phyloP scores from a whole-genome alignment of 192 early-diverging fungal species.

The Hyaloraphidium curvatum region DNA sequence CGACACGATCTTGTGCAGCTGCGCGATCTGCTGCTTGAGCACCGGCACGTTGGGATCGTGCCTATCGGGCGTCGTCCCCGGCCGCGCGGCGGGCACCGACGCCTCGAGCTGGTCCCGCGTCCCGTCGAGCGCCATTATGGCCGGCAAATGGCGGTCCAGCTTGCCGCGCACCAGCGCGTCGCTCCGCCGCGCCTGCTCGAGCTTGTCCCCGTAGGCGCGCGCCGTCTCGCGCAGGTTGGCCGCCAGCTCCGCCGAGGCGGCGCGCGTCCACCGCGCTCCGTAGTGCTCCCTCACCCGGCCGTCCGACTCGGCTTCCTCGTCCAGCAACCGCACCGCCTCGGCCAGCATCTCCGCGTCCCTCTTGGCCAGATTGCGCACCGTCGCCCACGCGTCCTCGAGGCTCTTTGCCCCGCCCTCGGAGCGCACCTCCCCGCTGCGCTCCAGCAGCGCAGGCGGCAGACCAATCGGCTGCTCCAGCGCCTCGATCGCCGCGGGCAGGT shows the following conservation, averaged over 20 bases:
- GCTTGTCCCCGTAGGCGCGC: slow-evolving; percentile 27
- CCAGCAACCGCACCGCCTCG: neutral
- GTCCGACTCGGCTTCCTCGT: neutral
- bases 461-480: slow-evolving; percentile 55
- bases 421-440: slow-evolving; percentile 43
- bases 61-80: slow-evolving; percentile 27
- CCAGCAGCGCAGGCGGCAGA: slow-evolving; percentile 45
- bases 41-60: slow-evolving; percentile 40
- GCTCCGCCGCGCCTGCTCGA: slow-evolving; percentile 35
- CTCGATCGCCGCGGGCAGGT: slow-evolving; percentile 48
- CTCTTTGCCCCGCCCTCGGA: neutral
- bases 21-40: slow-evolving; percentile 33
- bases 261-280: slow-evolving; percentile 37
- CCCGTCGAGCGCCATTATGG: slow-evolving; percentile 8
- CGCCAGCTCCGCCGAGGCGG: slow-evolving; percentile 29
- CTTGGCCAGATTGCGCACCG: neutral
- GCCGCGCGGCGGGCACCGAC: slow-evolving; percentile 37
- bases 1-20: slow-evolving; percentile 32
- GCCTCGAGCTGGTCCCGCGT: slow-evolving; percentile 26
- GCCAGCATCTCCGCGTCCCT: neutral
- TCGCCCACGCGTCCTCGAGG: neutral
- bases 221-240: slow-evolving; percentile 31
- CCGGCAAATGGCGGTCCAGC: slow-evolving; percentile 29
- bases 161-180: slow-evolving; percentile 33
- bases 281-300: neutral